Evolutionary conservation across 257 asterid species (phyloP), one percentile per base, ranked within the genome.

Genomic region (Fraxinus pennsylvanica): DNA sequence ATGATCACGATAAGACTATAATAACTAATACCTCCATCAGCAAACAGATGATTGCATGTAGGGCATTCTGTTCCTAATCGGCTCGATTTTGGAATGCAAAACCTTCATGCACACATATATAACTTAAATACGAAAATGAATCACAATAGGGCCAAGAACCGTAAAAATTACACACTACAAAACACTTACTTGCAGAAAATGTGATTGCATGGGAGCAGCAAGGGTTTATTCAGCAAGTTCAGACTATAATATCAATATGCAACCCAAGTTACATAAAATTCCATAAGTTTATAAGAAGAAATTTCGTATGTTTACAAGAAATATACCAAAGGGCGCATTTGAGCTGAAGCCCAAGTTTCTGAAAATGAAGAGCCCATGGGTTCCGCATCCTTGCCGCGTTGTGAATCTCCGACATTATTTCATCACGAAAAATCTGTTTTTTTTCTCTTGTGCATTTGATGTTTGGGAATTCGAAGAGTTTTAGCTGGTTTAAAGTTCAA

Each of bases 191-290:
- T 78, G 97, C 99, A 95, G 81, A 95, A 81, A 71, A 91, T 75
- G 86, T 95, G 99, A 85, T 90, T 88, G 76, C 99, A 95, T 1
- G 99, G 98, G 43, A 95, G 98, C 89, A 91, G 63, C 73, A 80
- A 30, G 7, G 99, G 98, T 80, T 88, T 89, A 38, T 68, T 85
- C 82, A 95, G 86, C 86, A 91, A 81, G 71, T 89, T 82, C 80
- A 95, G 77, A 82, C 99, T 95, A 90, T 21, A 79, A 80, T 15
- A 47, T 32, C 29, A 9, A 63, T 13, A 72, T 33, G 6, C 38
- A 17, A 52, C 27, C 12, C 67, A 25, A 4, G 59, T 41, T 5
- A 69, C 19, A 3, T 41, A n/a, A 29, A 29, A 73, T 50, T 77
- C 32, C 78, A 61, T 25, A 61, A 22, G 29, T 21, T 7, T 2